Evolutionary conservation across 2,329 filamentous ascomycete species (phyloP), one percentile per base, ranked within the genome.

Genomic region (Stachybotrys chartarum): DNA sequence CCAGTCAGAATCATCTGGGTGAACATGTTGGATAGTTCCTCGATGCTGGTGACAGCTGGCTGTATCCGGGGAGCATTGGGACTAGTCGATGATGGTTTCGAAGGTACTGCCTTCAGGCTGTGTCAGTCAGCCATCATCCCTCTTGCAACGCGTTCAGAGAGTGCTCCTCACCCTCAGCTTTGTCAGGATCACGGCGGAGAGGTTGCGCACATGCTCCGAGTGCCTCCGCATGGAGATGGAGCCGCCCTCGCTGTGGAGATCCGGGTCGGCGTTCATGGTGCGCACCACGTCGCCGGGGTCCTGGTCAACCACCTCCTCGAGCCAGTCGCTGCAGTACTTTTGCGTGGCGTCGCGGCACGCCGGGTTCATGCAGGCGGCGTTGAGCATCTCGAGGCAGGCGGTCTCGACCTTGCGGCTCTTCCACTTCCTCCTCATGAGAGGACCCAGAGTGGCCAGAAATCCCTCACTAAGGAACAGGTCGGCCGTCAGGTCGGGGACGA

Each of bases 351-450:
- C 88, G 24, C 94, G 84, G 65, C 92, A 97, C 7, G 83, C 76
- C 50, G 84, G 80, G 67, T 95, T 89, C 71, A 96, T 89, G 71
- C 91, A 97, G 7, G 93, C 92, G 12, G 90, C 91, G 71, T 92
- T 96, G 56, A 99, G 79, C 74, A 99, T 84, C 66, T 97, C 90
- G 61, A 99, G 73, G 51, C 91, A 88, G 3, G 91, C 89, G 56
- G 89, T 87, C 71, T 96, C 91, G 24, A 97, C 87, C 64, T 90
- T 90, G 61, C 83, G 82, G 67, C 88, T 93, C 76, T 93, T 95
- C 77, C 87, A 89, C 67, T 87, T 91, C 62, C 86, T 83, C 60
- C 87, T 81, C 71, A 96, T 88, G 54, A 95, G 76, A 14, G 87
- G 84, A 16, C 88, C 86, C 7, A 97, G 80, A 55, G 84, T 87